A percentile compares a stretch with the other conserved stretches of the same genome.
These are phyloP conservation scores for Pterocarpus macrocarpus DNA, from an alignment of 306 rosid genomes.

Conservation along the genomic window DNA sequence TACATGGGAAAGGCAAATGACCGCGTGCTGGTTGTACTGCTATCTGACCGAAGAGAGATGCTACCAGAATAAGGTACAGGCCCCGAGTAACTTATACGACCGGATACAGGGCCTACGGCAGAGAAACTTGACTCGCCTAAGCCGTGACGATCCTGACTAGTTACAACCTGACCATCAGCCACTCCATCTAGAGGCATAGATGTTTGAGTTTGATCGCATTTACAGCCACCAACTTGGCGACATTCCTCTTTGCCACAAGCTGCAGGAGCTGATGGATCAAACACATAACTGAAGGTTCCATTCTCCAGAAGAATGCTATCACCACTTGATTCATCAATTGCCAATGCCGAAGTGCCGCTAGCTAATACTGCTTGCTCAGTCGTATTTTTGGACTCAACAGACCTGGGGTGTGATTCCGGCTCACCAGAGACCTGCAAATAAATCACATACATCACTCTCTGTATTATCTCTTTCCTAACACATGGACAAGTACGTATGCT, in stretches of 20 bases:
- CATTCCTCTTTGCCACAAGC: constrained; percentile 50
- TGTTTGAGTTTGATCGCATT: constrained; percentile 39
- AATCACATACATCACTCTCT: constrained; percentile 38
- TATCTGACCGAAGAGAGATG: constrained; percentile 88
- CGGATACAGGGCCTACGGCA: constrained; percentile 52
- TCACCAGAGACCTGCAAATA: constrained; percentile 58
- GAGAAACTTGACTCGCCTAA: constrained; percentile 72
- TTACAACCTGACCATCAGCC: constrained; percentile 32
- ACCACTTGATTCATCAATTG: constrained; percentile 47
- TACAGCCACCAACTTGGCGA: constrained; percentile 40
- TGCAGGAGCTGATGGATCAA: constrained; percentile 47
- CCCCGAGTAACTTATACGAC: constrained; percentile 67
- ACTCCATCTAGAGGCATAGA: constrained; percentile 33
- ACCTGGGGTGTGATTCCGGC: constrained; percentile 27
- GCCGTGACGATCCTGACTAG: constrained; percentile 49
- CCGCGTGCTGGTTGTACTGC: constrained; percentile 96
- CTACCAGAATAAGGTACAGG: constrained; percentile 82
- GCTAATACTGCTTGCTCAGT: constrained; percentile 43
- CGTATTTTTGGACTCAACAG: constrained; percentile 35
- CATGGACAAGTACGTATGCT: background rate
- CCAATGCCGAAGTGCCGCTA: constrained; percentile 20
- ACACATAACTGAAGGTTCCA: constrained; percentile 47
- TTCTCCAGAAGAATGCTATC: constrained; percentile 51
- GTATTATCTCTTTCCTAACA: background rate
- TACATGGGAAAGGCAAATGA: constrained; percentile 97